Conservation (phyloP, 2,329 filamentous ascomycete species). For the Penicillium sp. region DNA sequence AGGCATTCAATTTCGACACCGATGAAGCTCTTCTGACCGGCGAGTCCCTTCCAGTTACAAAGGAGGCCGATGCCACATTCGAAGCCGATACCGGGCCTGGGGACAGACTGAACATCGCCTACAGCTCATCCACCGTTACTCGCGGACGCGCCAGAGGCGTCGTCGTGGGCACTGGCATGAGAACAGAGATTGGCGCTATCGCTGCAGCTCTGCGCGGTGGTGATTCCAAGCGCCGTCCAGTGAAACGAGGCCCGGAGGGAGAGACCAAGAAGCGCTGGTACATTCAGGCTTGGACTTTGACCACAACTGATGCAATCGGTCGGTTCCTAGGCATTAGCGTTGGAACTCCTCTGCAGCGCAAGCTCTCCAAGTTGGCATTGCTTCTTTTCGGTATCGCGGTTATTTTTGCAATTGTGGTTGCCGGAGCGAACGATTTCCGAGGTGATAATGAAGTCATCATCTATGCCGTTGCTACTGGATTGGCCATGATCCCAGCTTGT, state of each 20-base stretch:
- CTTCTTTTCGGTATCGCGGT: constrained; percentile 63
- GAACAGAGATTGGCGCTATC: constrained; percentile 61
- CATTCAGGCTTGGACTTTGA: constrained; percentile 49
- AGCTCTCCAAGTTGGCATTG: constrained; percentile 62
- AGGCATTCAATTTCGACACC: constrained; percentile 67
- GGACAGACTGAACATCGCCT: constrained; percentile 58
- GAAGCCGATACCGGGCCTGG: constrained; percentile 52
- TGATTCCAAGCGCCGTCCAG: constrained; percentile 48
- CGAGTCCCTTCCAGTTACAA: constrained; percentile 56
- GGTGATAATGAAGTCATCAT: constrained; percentile 57
- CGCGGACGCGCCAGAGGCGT: constrained; percentile 57
- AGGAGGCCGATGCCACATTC: constrained; percentile 46
- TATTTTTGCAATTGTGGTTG: constrained; percentile 63
- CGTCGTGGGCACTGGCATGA: constrained; percentile 58
- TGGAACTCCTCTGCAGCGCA: constrained; percentile 65
- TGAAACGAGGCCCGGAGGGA: constrained; percentile 49
- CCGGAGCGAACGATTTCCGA: constrained; percentile 59
- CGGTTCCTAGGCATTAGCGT: constrained; percentile 63
- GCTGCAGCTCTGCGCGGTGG: constrained; percentile 58
- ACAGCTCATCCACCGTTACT: constrained; percentile 58
- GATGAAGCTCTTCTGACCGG: constrained; percentile 63
- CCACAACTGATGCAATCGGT: constrained; percentile 54
- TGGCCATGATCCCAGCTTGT: constrained; percentile 59
- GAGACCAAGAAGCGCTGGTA: constrained; percentile 52
- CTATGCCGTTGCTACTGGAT: constrained; percentile 56